Percentiles rank a stretch among this genome's conserved stretches.
Evolutionary conservation across 164 flowering plant genomes (phyloP).

Genomic region (Stephania japonica): DNA sequence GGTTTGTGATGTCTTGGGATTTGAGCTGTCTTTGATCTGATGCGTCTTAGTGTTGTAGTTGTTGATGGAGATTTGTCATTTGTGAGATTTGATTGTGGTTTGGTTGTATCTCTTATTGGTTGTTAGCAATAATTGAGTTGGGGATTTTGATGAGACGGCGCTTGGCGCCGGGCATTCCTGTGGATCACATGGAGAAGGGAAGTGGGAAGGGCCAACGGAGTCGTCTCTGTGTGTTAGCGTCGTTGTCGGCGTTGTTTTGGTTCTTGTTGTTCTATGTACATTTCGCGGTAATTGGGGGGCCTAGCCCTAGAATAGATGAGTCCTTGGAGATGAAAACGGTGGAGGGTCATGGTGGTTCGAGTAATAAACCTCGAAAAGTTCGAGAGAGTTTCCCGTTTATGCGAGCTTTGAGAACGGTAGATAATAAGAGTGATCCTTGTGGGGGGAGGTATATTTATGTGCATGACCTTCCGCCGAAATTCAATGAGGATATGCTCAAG

Average conservation of each 20-base stretch:
- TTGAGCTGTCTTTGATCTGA: not conserved
- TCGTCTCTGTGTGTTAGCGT: conserved; percentile 53
- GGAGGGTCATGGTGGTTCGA: not conserved
- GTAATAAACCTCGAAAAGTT: not conserved
- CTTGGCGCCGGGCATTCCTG: conserved; percentile 18
- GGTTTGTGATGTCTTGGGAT: not conserved
- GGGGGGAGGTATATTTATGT: conserved; percentile 92
- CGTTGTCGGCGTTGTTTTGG: conserved; percentile 68
- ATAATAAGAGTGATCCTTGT: conserved; percentile 87
- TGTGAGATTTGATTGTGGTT: not conserved
- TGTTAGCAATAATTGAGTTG: not conserved
- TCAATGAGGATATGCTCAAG: conserved; percentile 86
- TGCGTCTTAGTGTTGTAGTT: not conserved
- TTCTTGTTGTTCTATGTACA: conserved; percentile 64
- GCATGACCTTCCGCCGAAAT: conserved; percentile 74
- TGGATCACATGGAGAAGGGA: conserved; percentile 64
- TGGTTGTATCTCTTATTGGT: not conserved
- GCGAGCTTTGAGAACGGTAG: conserved; percentile 61
- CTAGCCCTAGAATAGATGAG: conserved; percentile 27
- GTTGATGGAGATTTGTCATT: not conserved
- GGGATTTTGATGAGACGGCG: conserved; percentile 60
- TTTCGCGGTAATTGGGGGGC: conserved; percentile 50
- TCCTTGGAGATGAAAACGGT: conserved; percentile 1
- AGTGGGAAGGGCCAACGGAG: conserved; percentile 41
- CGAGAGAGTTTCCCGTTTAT: conserved; percentile 38